A percentile compares a stretch with the other conserved stretches of the same genome.
These are phyloP conservation scores for Crithidia brevicula DNA, from an alignment of 208 protist species.

Conservation along the genomic window DNA sequence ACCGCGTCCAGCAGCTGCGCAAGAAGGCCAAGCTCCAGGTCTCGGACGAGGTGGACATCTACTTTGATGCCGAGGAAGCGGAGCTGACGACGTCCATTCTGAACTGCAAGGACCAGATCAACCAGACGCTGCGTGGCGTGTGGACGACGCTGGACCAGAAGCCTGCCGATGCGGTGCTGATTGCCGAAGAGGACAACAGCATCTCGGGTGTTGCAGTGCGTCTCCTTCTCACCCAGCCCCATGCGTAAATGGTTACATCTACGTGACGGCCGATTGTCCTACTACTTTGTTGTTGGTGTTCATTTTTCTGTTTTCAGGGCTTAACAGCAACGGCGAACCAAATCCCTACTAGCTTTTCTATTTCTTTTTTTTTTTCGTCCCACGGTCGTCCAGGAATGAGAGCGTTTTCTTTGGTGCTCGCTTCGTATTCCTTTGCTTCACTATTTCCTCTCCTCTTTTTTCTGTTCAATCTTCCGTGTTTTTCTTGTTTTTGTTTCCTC, in stretches of 20 bases:
- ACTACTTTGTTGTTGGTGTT: neutral
- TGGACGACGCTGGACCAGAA: constrained; percentile 78
- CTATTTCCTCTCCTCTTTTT: neutral
- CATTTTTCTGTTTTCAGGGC: neutral
- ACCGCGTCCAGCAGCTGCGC: constrained; percentile 96
- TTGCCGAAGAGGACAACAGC: constrained; percentile 87
- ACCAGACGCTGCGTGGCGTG: constrained; percentile 65
- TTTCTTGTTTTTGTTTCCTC: too few relatives aligned
- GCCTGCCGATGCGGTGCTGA: constrained; percentile 53
- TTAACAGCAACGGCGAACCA: too few relatives aligned
- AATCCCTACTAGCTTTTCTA: neutral
- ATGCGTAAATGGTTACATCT: neutral
- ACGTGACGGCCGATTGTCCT: too few relatives aligned
- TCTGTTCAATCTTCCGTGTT: too few relatives aligned
- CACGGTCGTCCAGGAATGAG: neutral
- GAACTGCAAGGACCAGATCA: constrained; percentile 70
- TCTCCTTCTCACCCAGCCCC: constrained; percentile 56
- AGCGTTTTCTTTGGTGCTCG: too few relatives aligned
- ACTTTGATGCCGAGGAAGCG: constrained; percentile 77
- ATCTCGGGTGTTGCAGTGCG: constrained; percentile 78
- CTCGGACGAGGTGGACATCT: constrained; percentile 75
- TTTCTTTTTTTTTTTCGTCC: constrained; percentile 28
- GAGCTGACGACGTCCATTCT: constrained; percentile 79
- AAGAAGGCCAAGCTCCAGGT: constrained; percentile 94
- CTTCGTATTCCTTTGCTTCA: neutral